Evolutionary conservation across 108 stramenopile species (phyloP), one percentile per base, ranked within the genome.

Genomic region (Pseudonitzschia multiseries): DNA sequence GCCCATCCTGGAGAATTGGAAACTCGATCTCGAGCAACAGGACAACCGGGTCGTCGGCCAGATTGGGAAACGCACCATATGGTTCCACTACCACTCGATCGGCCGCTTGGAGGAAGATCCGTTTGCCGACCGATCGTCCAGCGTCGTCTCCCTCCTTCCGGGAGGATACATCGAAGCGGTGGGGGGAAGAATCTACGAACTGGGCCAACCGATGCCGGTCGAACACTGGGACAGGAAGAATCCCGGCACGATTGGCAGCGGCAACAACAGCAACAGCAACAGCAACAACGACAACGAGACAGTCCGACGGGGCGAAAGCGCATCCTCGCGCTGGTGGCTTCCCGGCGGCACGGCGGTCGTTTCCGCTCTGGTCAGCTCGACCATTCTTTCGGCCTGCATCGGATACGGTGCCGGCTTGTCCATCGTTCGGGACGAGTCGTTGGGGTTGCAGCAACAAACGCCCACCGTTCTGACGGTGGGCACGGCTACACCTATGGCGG

Each of bases 151-250:
- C 14, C 21, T 56, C 1, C 29, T 70, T 28, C 57, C 77, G 9
- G 77, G 77, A 33, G 77, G 71, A 33, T 78, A 72, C 48, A 46
- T 73, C 56, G 77, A 78, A 51, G 71, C 77, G 13, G 42, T 78
- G 2, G 77, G 77, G 6, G 71, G 71, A 44, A 65, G 66, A 26
- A 61, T 78, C 33, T 78, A 78, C 54, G 77, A 78, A 61, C 46
- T 78, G 29, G 77, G 77, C 24, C 54, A 73, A 61, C 76, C 76
- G 10, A 56, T 56, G 54, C n/a, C 24, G 21, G 9, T 56, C 13
- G 54, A 56, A 2, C 2, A 56, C 12, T 24, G 54, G 54, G 22
- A 56, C 9, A 56, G 2, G 24, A 26, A 56, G 1, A 51, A 29
- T 10, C 14, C 44, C 33, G 13, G 13, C 18, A 48, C 24, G 26